Percentiles rank a stretch among this genome's conserved stretches.
phyloP scores from a whole-genome alignment of 257 asterid genomes.

The Echium plantagineum region DNA sequence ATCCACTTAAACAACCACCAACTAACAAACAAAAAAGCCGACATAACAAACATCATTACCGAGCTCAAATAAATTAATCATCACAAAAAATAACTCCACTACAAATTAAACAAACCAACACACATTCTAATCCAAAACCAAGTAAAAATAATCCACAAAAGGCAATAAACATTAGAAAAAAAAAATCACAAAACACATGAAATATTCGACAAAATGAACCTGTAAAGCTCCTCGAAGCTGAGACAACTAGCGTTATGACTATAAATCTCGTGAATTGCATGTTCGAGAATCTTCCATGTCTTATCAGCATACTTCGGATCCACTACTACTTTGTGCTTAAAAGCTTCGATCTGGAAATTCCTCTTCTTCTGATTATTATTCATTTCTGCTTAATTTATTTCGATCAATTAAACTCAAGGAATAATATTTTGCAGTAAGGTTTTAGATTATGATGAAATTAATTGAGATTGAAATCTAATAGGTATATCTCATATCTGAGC shows the following conservation, averaged over 20 bases:
- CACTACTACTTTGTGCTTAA: conserved; percentile 27
- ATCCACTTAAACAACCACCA: too few species aligned
- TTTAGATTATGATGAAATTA: too few species aligned
- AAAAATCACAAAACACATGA: background rate
- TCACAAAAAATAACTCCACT: too few species aligned
- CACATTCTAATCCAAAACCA: background rate
- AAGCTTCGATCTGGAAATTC: conserved; percentile 27
- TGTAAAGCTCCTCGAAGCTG: conserved; percentile 27
- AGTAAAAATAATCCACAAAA: too few species aligned
- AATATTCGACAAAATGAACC: conserved; percentile 7
- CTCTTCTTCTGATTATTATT: conserved; percentile 16
- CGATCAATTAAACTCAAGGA: too few species aligned
- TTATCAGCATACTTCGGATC: conserved; percentile 30
- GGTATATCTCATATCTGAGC: too few species aligned
- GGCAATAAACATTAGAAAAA: background rate
- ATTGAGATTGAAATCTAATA: too few species aligned
- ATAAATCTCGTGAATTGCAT: conserved; percentile 28
- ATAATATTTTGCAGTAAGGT: too few species aligned
- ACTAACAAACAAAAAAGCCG: too few species aligned
- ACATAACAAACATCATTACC: background rate
- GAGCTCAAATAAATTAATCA: background rate
- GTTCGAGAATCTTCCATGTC: conserved; percentile 25
- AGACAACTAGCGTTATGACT: conserved; percentile 26
- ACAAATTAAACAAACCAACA: too few species aligned
- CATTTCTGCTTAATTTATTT: too few species aligned